Evolutionary conservation across 495 filamentous ascomycete species (phyloP).

Genomic region (Hyaloscypha finlandica): DNA sequence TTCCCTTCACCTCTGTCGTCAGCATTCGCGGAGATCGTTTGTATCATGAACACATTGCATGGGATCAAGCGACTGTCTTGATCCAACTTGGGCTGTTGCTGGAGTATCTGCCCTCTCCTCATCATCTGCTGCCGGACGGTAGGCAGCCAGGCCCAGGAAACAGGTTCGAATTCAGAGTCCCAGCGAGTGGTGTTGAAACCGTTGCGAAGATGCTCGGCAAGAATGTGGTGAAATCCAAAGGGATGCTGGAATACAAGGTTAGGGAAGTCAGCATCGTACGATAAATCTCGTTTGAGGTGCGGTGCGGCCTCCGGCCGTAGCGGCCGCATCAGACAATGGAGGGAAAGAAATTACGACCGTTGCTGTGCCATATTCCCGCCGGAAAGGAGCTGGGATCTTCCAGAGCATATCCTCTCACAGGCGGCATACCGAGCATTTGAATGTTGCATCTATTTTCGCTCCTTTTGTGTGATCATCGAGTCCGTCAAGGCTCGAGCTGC

Average conservation of each 20-base stretch:
- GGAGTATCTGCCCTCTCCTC: too few relatives aligned
- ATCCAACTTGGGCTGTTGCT: too few relatives aligned
- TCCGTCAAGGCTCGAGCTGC: neutral
- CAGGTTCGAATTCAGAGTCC: too few relatives aligned
- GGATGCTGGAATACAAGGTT: neutral
- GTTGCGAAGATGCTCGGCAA: neutral
- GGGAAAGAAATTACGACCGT: too few relatives aligned
- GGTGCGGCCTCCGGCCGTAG: neutral
- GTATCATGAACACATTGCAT: too few relatives aligned
- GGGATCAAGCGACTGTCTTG: too few relatives aligned
- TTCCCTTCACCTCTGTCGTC: too few relatives aligned
- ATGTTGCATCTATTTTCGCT: neutral
- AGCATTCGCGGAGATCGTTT: too few relatives aligned
- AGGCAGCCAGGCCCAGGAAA: too few relatives aligned
- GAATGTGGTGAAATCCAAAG: neutral
- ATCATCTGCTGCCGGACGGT: too few relatives aligned
- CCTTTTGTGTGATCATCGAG: neutral
- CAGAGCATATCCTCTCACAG: neutral
- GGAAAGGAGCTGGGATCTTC: neutral
- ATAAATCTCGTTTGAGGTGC: neutral
- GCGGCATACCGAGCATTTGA: neutral
- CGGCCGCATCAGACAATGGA: too few relatives aligned
- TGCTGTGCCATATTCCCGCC: too few relatives aligned
- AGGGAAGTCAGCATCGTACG: neutral
- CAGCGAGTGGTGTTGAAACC: neutral